phyloP scores from a whole-genome alignment of 352 stramenopile genomes.

The Phytopythium boreale region DNA sequence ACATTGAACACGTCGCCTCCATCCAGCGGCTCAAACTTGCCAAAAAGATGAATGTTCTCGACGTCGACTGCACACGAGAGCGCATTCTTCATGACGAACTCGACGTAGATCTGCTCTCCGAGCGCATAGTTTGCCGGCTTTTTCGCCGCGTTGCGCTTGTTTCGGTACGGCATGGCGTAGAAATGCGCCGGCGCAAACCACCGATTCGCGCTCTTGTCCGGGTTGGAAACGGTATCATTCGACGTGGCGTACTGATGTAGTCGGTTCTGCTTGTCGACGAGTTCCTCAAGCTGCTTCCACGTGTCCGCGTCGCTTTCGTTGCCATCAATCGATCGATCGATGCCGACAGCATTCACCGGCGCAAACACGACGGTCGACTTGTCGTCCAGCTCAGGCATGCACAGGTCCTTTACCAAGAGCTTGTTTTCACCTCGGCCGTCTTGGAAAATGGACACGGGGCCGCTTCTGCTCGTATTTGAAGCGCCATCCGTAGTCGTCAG shows the following conservation, averaged over 20 bases:
- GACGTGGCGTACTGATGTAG: constrained; percentile 55
- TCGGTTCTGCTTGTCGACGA: constrained; percentile 57
- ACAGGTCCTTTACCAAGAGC: constrained; percentile 67
- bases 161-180: constrained; percentile 53
- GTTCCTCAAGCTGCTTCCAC: constrained; percentile 59
- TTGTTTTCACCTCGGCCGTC: constrained; percentile 39
- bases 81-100: constrained; percentile 88
- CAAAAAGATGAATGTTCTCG: constrained; percentile 77
- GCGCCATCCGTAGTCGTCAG: constrained; percentile 29
- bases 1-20: constrained; percentile 35
- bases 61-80: constrained; percentile 82
- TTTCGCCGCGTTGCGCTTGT: constrained; percentile 41
- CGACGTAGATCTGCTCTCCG: constrained; percentile 78
- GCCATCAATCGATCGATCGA: constrained; percentile 69
- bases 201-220: constrained; percentile 14
- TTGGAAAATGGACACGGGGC: constrained; percentile 25
- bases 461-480: constrained; percentile 11
- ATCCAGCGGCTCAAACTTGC: constrained; percentile 48
- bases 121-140: constrained; percentile 66
- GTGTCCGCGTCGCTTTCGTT: constrained; percentile 45
- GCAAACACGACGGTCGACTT: constrained; percentile 80
- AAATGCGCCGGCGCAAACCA: constrained; percentile 52
- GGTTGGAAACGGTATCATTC: constrained; percentile 4
- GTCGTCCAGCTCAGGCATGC: constrained; percentile 83
- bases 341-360: constrained; percentile 64